phyloP scores from a whole-genome alignment of 345 rosid genomes.

The Leavenworthia alabamica region DNA sequence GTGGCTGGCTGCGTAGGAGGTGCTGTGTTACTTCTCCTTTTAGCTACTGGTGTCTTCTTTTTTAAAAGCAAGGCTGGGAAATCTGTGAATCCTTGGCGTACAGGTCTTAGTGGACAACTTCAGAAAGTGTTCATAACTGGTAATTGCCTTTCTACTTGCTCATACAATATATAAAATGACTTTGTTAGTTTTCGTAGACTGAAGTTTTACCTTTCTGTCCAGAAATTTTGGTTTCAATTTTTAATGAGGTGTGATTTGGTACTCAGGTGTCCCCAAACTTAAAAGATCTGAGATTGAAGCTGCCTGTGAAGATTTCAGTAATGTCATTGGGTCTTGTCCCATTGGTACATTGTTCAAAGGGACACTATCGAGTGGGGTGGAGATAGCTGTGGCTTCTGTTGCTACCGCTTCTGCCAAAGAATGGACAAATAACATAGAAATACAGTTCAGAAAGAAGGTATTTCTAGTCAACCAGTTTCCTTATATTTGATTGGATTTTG shows the following conservation, averaged over 20 bases:
- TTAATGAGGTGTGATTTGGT: too few relatives aligned
- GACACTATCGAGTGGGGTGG: slow-evolving; percentile 85
- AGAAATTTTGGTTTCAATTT: background rate
- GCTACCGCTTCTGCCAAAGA: slow-evolving; percentile 45
- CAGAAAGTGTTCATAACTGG: slow-evolving; percentile 90
- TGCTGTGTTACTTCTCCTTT: slow-evolving; percentile 29
- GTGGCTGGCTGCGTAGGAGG: slow-evolving; percentile 34
- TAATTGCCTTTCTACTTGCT: slow-evolving; percentile 16
- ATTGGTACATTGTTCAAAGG: slow-evolving; percentile 81
- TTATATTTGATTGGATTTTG: background rate
- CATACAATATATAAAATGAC: background rate
- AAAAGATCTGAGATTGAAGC: slow-evolving; percentile 82
- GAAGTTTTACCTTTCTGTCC: background rate
- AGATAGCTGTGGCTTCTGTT: slow-evolving; percentile 78
- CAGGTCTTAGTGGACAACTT: slow-evolving; percentile 93
- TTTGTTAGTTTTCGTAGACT: background rate
- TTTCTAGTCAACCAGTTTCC: background rate
- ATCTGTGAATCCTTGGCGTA: slow-evolving; percentile 81
- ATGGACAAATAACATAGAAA: slow-evolving; percentile 68
- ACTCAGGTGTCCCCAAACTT: slow-evolving; percentile 85
- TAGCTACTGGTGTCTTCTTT: slow-evolving; percentile 36
- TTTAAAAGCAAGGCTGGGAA: slow-evolving; percentile 59
- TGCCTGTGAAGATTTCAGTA: slow-evolving; percentile 97
- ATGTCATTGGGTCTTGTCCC: slow-evolving; percentile 69
- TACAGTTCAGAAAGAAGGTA: slow-evolving; percentile 83